Percentiles rank a stretch among this genome's conserved stretches.
phyloP scores from a whole-genome alignment of 2,329 filamentous ascomycete genomes.

The Pseudocercospora cruenta region DNA sequence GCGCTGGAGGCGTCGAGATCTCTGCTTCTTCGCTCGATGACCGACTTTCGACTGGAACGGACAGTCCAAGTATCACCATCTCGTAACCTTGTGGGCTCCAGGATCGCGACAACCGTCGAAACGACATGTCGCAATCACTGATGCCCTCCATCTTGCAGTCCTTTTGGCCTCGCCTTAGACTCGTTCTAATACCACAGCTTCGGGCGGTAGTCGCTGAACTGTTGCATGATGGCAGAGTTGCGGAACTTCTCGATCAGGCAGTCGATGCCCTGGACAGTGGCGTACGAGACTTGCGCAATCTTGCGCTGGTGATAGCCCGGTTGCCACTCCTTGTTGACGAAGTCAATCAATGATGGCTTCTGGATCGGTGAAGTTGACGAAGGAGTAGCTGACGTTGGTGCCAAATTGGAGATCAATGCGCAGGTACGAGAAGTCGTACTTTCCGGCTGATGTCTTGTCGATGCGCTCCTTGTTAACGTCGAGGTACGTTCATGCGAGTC shows the following conservation, averaged over 20 bases:
- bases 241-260: constrained; percentile 92
- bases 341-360: constrained; percentile 69
- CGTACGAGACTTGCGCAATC: constrained; percentile 87
- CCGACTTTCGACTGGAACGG: neutral
- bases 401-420: constrained; percentile 66
- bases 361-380: constrained; percentile 89
- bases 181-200: constrained; percentile 65
- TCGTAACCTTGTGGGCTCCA: neutral
- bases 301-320: constrained; percentile 67
- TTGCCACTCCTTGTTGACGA: constrained; percentile 58
- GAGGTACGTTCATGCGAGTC: no score
- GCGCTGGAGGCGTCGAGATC: neutral
- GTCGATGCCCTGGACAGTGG: constrained; percentile 91
- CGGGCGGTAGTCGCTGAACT: constrained; percentile 78
- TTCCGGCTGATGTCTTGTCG: constrained; percentile 77
- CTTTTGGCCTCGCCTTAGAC: constrained; percentile 1
- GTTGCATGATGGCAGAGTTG: constrained; percentile 94
- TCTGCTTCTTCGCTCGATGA: neutral
- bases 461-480: constrained; percentile 74
- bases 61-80: neutral
- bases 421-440: constrained; percentile 93
- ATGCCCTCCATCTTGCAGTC: constrained; percentile 1
- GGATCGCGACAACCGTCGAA: neutral
- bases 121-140: neutral
- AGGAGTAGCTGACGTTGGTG: constrained; percentile 87